Conservation (phyloP, 108 stramenopile genomes). For the Nitzschia sp. region DNA sequence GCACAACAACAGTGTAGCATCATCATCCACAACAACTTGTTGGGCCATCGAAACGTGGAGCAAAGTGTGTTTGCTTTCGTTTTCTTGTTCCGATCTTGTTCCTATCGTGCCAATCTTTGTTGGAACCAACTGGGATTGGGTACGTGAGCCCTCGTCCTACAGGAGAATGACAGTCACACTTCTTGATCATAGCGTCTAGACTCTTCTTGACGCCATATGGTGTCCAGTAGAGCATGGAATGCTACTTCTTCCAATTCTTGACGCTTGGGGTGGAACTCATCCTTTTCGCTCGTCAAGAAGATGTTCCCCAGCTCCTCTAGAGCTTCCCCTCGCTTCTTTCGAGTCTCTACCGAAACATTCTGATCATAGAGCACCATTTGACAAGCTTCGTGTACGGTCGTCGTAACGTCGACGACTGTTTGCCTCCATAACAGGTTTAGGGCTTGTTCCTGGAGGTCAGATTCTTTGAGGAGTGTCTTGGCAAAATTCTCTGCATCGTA, state of each 20-base stretch:
- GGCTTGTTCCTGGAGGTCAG: slow-evolving; percentile 17
- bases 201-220: slow-evolving; percentile 57
- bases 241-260: slow-evolving; percentile 55
- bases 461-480: slow-evolving; percentile 34
- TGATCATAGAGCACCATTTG: slow-evolving; percentile 80
- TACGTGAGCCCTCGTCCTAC: too few relatives aligned
- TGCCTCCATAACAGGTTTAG: slow-evolving; percentile 71
- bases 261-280: slow-evolving; percentile 26
- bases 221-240: slow-evolving; percentile 68
- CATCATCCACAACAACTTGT: too few relatives aligned
- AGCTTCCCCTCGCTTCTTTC: slow-evolving; percentile 55
- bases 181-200: too few relatives aligned
- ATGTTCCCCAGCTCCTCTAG: slow-evolving; percentile 59
- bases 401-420: slow-evolving; percentile 78
- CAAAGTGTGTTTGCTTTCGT: too few relatives aligned
- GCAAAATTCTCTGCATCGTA: slow-evolving; percentile 50
- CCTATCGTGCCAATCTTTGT: too few relatives aligned
- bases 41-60: too few relatives aligned
- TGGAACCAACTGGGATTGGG: too few relatives aligned
- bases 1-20: too few relatives aligned
- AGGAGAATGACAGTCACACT: too few relatives aligned
- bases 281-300: slow-evolving; percentile 33
- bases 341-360: slow-evolving; percentile 50
- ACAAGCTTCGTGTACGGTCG: slow-evolving; percentile 62
- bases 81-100: too few relatives aligned